Evolutionary conservation across 495 filamentous ascomycete genomes (phyloP), one percentile per base, ranked within the genome.

Genomic region (Bacidia rubella): DNA sequence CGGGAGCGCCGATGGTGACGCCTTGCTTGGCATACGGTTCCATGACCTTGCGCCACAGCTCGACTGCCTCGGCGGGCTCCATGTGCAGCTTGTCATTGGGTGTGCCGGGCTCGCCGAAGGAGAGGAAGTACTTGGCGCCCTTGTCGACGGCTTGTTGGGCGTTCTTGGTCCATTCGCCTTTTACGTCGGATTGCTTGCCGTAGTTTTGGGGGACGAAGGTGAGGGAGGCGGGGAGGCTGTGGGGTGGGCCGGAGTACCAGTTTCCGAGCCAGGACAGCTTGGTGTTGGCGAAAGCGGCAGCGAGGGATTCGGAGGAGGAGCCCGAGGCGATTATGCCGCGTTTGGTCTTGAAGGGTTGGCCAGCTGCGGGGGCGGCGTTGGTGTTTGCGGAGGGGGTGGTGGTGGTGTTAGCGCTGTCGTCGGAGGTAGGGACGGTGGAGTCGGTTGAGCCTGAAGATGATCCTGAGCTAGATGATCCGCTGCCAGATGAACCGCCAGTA

Each of bases 181-280:
- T 47, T n/a, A 3, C 7, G 26, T 53, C 27, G 51, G 49, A 60
- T 3, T 40, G 11, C 5, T 49, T 49, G 39, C 47, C 42, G 49
- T 60, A 60, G 20, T 42, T 39, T 44, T 60, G 54, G 26, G 57
- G 57, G 20, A 60, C 57, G 22, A 24, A 60, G 2, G 45, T 38
- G 2, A 50, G 32, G 15, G 12, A 32, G 22, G 35, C 22, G 20
- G 49, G 38, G 29, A 56, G 46, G 26, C 44, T 27, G 23, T 20
- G n/a, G 29, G 57, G 57, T 15, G 57, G 57, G 3, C n/a, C 38
- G 20, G 57, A 60, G 47, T 46, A 56, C 51, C 55, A 57, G 29
- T 60, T 54, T 26, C 46, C 51, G 38, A 60, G 26, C 57, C 57
- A 60, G 3, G 54, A 57, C 38, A 60, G 48, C 19, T 60, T 60